Evolutionary conservation across 1,139 yeast species (phyloP), one percentile per base, ranked within the genome.

Genomic region (Protomyces inundatus): DNA sequence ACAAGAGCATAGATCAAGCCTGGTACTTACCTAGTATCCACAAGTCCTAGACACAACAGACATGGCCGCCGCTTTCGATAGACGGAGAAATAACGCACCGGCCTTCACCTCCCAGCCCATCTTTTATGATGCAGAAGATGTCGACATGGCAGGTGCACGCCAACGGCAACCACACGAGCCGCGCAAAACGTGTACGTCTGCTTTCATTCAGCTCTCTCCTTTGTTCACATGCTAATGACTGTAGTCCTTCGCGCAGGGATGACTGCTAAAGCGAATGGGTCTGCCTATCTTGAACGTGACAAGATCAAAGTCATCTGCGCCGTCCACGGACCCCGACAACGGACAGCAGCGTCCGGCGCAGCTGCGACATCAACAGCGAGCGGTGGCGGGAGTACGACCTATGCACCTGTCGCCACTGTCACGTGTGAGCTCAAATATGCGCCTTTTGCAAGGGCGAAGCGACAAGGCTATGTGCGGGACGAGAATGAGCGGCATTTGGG

Each of bases 21-120:
- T 23, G 1, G 23, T 23, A 23, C 23, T 23, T 23, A 2, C 23
- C 2, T 23, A 2, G 23, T 23, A 1, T 23, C 23, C 2, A 2
- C 23, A 23, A 23, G 23, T 23, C 23, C 23, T 23, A 23, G 23
- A 23, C 23, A 23, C 23, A 37, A 37, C 10, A 37, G 42, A 34
- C 9, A 34, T 46, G 54, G 54, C 54, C 35, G 37, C 60, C 7
- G 23, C 54, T n/a, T 45, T 40, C 54, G 61, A 57, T 32, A 39
- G 62, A 42, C n/a, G 62, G 33, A 39, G 62, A 4, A 58, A 58
- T 16, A 58, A 58, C 40, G 56, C 56, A 14, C 62, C 62, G 7
- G 40, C 23, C 6, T 5, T 12, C 1, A 39, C 56, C 45, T 51
- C 40, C 45, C 33, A 10, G 16, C 62, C 62, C 10, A 14, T 14